phyloP scores from a whole-genome alignment of 176 grass and related monocot species.

The Tillandsia leiboldiana region DNA sequence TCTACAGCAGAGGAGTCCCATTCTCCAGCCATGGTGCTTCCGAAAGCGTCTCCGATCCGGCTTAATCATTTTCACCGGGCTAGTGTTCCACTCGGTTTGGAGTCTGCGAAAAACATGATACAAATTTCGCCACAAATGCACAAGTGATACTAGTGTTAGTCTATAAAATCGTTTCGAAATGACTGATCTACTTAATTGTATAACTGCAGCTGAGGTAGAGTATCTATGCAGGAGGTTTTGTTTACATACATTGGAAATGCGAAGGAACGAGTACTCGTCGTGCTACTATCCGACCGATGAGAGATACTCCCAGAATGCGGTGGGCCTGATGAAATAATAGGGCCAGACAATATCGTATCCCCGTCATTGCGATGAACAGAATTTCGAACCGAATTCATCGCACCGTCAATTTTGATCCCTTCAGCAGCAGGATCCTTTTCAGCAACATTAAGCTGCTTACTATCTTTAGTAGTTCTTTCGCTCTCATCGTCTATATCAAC shows the following conservation, averaged over 20 bases:
- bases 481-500: constrained; percentile 12
- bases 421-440: constrained; percentile 25
- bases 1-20: constrained; percentile 4
- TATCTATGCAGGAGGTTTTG: not conserved
- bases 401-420: constrained; percentile 22
- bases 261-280: constrained; percentile 76
- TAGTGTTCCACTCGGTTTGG: constrained; percentile 9
- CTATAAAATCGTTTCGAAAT: not conserved
- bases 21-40: not conserved
- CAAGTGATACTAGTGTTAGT: not conserved
- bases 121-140: not conserved
- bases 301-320: constrained; percentile 73
- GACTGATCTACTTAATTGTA: not conserved
- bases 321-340: constrained; percentile 31
- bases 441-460: constrained; percentile 7
- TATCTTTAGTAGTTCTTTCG: constrained; percentile 7
- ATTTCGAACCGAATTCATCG: constrained; percentile 19
- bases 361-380: constrained; percentile 18
- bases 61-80: constrained; percentile 11
- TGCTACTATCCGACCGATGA: constrained; percentile 82
- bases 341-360: constrained; percentile 17
- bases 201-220: not conserved
- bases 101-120: not conserved
- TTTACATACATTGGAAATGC: constrained; percentile 88
- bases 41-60: not conserved